These are phyloP conservation scores for Eucalyptus pauciflora DNA, from an alignment of 345 rosid species.

Conservation along the genomic window DNA sequence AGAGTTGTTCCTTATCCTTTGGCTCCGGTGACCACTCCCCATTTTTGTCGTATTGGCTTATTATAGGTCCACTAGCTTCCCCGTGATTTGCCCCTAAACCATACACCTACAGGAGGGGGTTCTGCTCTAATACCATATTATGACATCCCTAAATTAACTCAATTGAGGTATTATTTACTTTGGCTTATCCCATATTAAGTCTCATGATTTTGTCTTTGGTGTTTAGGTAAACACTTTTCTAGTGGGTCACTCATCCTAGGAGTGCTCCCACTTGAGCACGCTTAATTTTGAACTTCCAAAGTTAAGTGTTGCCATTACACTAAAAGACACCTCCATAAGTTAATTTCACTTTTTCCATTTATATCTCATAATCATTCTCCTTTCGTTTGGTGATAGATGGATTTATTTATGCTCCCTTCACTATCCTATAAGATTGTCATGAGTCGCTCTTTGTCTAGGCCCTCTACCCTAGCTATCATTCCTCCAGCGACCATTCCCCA, in stretches of 20 bases:
- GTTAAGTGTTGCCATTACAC: neutral
- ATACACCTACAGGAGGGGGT: neutral
- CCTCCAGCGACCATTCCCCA: neutral
- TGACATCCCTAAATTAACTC: neutral
- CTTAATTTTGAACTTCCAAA: neutral
- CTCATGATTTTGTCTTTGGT: neutral
- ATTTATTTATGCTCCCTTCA: neutral
- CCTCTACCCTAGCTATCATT: neutral
- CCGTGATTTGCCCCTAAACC: neutral
- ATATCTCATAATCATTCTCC: neutral
- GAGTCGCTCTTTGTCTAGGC: neutral
- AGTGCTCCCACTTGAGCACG: neutral
- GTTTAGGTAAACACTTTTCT: accelerated
- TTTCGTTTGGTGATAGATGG: neutral
- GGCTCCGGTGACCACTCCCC: accelerated
- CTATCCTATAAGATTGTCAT: neutral
- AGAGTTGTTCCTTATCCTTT: no score
- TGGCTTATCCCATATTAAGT: neutral
- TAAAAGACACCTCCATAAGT: neutral
- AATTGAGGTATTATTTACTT: neutral
- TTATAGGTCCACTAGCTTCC: neutral
- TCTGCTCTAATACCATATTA: neutral
- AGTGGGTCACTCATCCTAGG: neutral
- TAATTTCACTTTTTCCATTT: neutral
- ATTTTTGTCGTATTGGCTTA: neutral